Evolutionary conservation across 768 basidiomycete species (phyloP).

Genomic region (Clitopilus passeckerianus): DNA sequence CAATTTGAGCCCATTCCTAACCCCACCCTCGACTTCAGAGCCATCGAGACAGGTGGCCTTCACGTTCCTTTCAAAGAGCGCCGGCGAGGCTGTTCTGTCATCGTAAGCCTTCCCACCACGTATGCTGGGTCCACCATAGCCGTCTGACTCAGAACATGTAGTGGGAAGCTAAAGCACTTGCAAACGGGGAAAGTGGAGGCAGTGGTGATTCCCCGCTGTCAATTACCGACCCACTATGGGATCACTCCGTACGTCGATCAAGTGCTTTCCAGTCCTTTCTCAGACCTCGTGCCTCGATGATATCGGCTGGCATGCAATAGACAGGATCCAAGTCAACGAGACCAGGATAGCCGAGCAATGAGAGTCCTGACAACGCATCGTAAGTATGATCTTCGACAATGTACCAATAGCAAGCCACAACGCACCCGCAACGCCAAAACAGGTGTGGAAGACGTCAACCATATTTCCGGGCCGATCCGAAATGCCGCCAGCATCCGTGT

Average conservation of each 20-base stretch:
- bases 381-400: background rate
- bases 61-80: background rate
- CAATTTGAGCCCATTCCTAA: background rate
- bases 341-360: constrained; percentile 82
- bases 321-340: constrained; percentile 88
- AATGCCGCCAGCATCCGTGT: constrained; percentile 87
- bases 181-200: too few relatives aligned
- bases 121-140: background rate
- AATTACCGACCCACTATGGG: background rate
- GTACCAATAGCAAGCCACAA: constrained; percentile 3
- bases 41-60: background rate
- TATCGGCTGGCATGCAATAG: constrained; percentile 86
- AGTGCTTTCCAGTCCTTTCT: constrained; percentile 62
- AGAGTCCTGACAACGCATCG: constrained; percentile 52
- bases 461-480: constrained; percentile 92
- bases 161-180: too few relatives aligned
- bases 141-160: background rate
- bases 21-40: background rate
- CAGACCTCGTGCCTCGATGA: constrained; percentile 70
- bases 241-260: constrained; percentile 23
- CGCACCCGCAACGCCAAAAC: constrained; percentile 84
- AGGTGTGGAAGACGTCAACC: constrained; percentile 96
- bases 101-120: background rate
- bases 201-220: background rate
- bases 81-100: background rate